Percentiles rank a stretch among this genome's conserved stretches.
These are phyloP conservation scores for Lasiodiplodia hormozganensis DNA, from an alignment of 2,329 filamentous ascomycete genomes.

Conservation along the genomic window DNA sequence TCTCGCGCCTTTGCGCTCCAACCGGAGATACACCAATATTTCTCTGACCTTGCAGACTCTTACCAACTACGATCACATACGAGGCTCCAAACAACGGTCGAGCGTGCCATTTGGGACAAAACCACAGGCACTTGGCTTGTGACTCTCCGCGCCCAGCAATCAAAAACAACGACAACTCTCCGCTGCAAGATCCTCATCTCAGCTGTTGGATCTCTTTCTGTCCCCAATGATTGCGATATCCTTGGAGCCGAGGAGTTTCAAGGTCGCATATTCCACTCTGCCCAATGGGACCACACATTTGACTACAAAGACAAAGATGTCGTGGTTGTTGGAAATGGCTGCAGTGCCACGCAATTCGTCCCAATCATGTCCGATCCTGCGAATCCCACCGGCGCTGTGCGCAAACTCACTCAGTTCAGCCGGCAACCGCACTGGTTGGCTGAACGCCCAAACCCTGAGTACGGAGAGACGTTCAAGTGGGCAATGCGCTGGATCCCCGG, in stretches of 20 bases:
- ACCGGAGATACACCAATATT: conserved; percentile 63
- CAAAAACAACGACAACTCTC: conserved; percentile 34
- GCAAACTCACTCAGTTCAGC: conserved; percentile 56
- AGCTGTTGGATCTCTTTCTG: conserved; percentile 40
- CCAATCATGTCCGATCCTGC: conserved; percentile 52
- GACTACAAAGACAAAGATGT: conserved; percentile 53
- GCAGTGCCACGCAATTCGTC: conserved; percentile 57
- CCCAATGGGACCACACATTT: conserved; percentile 55
- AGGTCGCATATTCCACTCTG: conserved; percentile 42
- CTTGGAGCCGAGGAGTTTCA: conserved; percentile 55
- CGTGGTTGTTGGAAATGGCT: conserved; percentile 51
- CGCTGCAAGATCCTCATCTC: conserved; percentile 40
- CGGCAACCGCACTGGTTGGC: conserved; percentile 59
- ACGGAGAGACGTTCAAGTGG: conserved; percentile 50
- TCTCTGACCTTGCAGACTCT: conserved; percentile 47
- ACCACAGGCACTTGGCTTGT: conserved; percentile 48
- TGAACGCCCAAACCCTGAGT: conserved; percentile 53
- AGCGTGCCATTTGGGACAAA: conserved; percentile 55
- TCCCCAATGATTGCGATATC: conserved; percentile 48
- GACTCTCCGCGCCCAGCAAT: conserved; percentile 36
- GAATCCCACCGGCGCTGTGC: too few species aligned
- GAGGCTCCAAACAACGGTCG: conserved; percentile 44
- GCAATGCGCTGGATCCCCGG: conserved; percentile 55
- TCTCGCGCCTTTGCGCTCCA: conserved; percentile 63
- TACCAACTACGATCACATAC: conserved; percentile 51